Evolutionary conservation across 306 rosid genomes (phyloP), one percentile per base, ranked within the genome.

Genomic region (Oemleria cerasiformis): DNA sequence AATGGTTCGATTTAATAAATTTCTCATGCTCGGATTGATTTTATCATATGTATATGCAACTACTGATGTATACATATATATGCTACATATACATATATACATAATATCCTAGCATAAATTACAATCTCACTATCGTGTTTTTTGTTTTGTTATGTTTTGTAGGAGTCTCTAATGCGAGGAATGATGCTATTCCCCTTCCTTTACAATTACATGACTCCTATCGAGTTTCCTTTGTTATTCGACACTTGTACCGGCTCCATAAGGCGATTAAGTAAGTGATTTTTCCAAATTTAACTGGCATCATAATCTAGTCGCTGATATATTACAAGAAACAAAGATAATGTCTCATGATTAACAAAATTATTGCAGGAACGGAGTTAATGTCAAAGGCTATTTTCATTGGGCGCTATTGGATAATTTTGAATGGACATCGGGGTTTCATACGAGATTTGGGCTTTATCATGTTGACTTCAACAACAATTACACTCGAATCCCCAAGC

Each of bases 1-100:
- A 82, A 78, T 82, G 86, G 59, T 54, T 54, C 12, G 59, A 54
- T 54, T 54, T 54, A 23, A n/a, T 17, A 19, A 54, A 54, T 16
- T n/a, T 42, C 5, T 42, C 5, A 42, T 6, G 45, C 7, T 42
- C 45, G 4, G 42, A 40, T 7, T 42, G 7, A 42, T 3, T 42
- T 6, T 1, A 42, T 6, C 42, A 42, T 42, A 10, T 6, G 5
- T 47, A 2, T 30, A 30, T 47, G n/a, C n/a, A n/a, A n/a, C n/a
- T n/a, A n/a, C n/a, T n/a, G n/a, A 10, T 6, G 5, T 47, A 2
- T 30, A 30, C 9, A 15, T 13, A 13, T 0, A 50, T 50, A 49
- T 49, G 15, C 20, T 13, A 1, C 12, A 12, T 12, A 14, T 17
- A 15, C 2, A 50, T 0, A 50, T 17, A 6, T 50, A 8, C 55